A percentile compares a stretch with the other conserved stretches of the same genome.
Evolutionary conservation across 2,329 filamentous ascomycete species (phyloP).

Genomic region (Apiospora arundinis): DNA sequence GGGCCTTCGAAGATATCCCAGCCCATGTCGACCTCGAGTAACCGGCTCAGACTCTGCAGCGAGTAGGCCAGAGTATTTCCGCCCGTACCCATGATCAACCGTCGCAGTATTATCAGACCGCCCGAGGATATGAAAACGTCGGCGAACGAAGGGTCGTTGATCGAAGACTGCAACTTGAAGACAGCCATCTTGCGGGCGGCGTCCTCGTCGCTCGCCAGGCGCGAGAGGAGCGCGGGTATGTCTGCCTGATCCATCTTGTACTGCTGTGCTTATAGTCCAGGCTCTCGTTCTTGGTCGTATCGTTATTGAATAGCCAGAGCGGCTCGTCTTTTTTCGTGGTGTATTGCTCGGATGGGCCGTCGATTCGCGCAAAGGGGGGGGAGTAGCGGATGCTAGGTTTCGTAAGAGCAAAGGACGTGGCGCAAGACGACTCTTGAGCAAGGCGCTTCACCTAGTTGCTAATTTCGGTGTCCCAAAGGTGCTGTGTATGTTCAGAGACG

Average conservation of each 20-base stretch:
- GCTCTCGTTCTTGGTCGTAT: neutral
- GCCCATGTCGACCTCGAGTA: constrained; percentile 96
- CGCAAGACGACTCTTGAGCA: neutral
- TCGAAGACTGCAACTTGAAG: constrained; percentile 94
- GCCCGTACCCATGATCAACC: constrained; percentile 81
- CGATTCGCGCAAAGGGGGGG: neutral
- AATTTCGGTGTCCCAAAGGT: neutral
- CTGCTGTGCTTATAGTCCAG: neutral
- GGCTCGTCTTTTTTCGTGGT: neutral
- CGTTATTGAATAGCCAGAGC: neutral
- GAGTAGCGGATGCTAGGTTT: neutral
- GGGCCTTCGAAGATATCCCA: constrained; percentile 84
- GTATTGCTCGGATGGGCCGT: neutral
- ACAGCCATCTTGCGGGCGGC: constrained; percentile 97
- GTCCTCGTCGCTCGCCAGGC: constrained; percentile 77
- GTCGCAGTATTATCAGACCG: constrained; percentile 80
- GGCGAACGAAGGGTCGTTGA: constrained; percentile 95
- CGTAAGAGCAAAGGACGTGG: neutral
- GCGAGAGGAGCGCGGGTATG: constrained; percentile 68
- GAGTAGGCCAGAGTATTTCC: constrained; percentile 97
- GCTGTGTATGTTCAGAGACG: neutral
- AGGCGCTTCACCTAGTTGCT: neutral
- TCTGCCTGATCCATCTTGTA: constrained; percentile 68
- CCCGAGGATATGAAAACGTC: constrained; percentile 94
- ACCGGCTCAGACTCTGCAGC: constrained; percentile 82